Conservation (phyloP, 345 rosid genomes). For the Eucalyptus caleyi region DNA sequence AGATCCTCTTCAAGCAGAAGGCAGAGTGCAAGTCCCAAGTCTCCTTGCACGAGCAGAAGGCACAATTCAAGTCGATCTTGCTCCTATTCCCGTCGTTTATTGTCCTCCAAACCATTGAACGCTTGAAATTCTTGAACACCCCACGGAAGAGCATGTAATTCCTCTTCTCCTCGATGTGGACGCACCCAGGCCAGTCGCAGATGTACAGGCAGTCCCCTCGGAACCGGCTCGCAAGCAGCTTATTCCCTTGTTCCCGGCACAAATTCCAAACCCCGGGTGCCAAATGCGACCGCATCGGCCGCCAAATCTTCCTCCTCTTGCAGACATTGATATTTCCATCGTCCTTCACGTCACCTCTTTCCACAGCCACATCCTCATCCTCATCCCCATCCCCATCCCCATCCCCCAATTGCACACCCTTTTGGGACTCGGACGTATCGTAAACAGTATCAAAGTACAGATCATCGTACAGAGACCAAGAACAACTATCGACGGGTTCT, state of each 20-base stretch:
- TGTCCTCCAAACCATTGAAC: constrained; percentile 80
- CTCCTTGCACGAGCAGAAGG: constrained; percentile 62
- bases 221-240: constrained; percentile 83
- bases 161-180: constrained; percentile 72
- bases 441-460: constrained; percentile 59
- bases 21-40: constrained; percentile 91
- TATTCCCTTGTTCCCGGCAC: constrained; percentile 81
- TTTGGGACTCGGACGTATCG: constrained; percentile 29
- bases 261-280: constrained; percentile 69
- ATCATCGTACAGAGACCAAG: constrained; percentile 82
- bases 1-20: constrained; percentile 72
- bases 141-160: constrained; percentile 91
- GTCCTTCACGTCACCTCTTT: constrained; percentile 1
- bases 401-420: neutral
- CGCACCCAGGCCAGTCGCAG: constrained; percentile 92
- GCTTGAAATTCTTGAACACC: constrained; percentile 78
- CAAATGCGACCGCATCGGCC: constrained; percentile 51
- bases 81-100: constrained; percentile 56
- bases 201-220: constrained; percentile 77
- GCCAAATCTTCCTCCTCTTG: constrained; percentile 37
- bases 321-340: constrained; percentile 5
- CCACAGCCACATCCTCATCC: neutral
- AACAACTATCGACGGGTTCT: constrained; percentile 6
- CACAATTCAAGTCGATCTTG: constrained; percentile 59
- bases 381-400: neutral